These are phyloP conservation scores for Astrothelium macrocarpum DNA, from an alignment of 495 filamentous ascomycete genomes.

Conservation along the genomic window DNA sequence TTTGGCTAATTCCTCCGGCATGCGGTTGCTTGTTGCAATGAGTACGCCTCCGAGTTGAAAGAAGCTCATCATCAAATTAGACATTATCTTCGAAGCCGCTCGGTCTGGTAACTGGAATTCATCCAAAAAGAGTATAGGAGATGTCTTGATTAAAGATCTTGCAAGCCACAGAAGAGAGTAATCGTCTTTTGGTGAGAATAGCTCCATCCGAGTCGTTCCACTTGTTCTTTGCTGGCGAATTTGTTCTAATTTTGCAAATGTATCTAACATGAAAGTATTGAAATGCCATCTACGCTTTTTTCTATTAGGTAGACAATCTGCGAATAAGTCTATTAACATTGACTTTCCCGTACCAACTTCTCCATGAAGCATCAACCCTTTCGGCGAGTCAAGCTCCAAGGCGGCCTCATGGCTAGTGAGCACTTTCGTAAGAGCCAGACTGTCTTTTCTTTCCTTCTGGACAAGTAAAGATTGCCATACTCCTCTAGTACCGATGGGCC, in stretches of 20 bases:
- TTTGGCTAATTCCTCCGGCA: conserved; percentile 63
- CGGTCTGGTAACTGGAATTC: conserved; percentile 67
- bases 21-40: conserved; percentile 61
- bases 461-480: conserved; percentile 30
- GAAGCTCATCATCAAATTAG: conserved; percentile 59
- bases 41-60: conserved; percentile 66
- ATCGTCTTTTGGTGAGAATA: conserved; percentile 35
- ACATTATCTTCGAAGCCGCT: conserved; percentile 58
- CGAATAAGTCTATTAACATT: conserved; percentile 61
- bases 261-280: conserved; percentile 66
- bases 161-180: conserved; percentile 57
- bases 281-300: conserved; percentile 65
- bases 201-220: background rate
- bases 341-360: conserved; percentile 65
- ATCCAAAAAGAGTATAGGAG: conserved; percentile 62
- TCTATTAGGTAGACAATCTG: conserved; percentile 53
- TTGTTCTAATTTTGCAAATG: conserved; percentile 51
- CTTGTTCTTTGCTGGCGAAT: conserved; percentile 12
- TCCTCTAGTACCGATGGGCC: conserved; percentile 15
- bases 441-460: conserved; percentile 36
- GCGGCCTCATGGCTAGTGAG: conserved; percentile 56
- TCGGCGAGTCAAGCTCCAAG: conserved; percentile 49
- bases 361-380: conserved; percentile 57
- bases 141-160: conserved; percentile 53
- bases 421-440: conserved; percentile 48